Evolutionary conservation across 106 monocot genomes (phyloP), one percentile per base, ranked within the genome.

Genomic region (Phalaenopsis aphrodite): DNA sequence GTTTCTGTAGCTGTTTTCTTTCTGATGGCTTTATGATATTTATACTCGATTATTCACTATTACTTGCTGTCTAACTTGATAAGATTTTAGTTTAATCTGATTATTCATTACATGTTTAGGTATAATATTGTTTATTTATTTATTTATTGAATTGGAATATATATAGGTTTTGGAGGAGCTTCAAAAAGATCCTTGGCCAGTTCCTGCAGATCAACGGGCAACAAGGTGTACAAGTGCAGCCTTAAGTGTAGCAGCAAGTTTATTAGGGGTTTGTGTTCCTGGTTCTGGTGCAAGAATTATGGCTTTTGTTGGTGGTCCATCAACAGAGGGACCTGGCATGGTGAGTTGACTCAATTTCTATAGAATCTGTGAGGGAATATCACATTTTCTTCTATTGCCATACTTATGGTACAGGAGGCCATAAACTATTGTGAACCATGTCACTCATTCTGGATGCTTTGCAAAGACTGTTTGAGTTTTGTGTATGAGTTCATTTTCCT

Each of bases 251-350:
- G 98, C 98, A 66, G 98, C 98, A 67, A 80, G 87, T 81, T 86
- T 98, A 37, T 83, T 98, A 56, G 98, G 98, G 41, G 85, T 98
- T 69, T 98, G 98, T 87, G 94, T 98, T 23, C 98, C 98, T 87
- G 98, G 98, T 84, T 92, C 98, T 82, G 98, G 98, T 77, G 98
- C 98, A 77, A 94, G 98, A 81, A 94, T 98, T 74, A 98, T 98
- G 98, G 94, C 98, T 45, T 98, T 98, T 82, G 80, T 98, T 85
- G 98, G 98, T 84, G 98, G 98, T 37, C 98, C 98, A 84, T 88
- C 94, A 15, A 98, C 94, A 5, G 92, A 98, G 47, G 94, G 98
- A 76, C 82, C 79, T 86, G 95, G 88, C 9, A 78, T 87, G 69
- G 95, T 95, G 85, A 86, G 91, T 90, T 82, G 2, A 76, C 49